Evolutionary conservation across 345 rosid species (phyloP), one percentile per base, ranked within the genome.

Genomic region (Gossypium mustelinum): DNA sequence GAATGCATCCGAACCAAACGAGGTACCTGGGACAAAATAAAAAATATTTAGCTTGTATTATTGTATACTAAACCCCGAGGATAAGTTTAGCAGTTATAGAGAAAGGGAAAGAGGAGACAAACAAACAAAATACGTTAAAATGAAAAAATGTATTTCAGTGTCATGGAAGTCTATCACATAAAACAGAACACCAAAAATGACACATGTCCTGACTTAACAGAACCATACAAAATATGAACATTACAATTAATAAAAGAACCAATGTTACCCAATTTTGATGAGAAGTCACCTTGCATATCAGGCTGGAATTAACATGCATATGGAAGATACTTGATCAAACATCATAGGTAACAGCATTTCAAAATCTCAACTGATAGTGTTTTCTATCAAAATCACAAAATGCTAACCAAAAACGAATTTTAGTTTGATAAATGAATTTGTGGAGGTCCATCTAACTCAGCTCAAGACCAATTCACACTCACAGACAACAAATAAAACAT

Each of bases 1-100:
- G 99, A 93, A 83, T 93, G 98, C 99, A 96, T 84, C 80, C 95
- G 88, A 76, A 93, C 99, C 79, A 96, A 83, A 64, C 95, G 97
- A 67, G 98, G 98, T 72, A 96, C 89, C 99, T 93, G 81, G 54
- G 75, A 25, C 77, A 82, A 68, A 79, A 79, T 27, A 72, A 68
- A 60, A 22, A 61, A 63, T 65, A 50, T 63, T 67, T 59, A 82
- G 69, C 51, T 29, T 27, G 41, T 34, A 34, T 34, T 34, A 5
- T 34, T 34, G 41, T 16, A 27, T 12, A 20, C 16, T 45, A 52
- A 57, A 29, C 50, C 20, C 14, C 8, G 9, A 39, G 20, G 63
- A 39, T 52, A 18, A 69, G 16, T 45, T 51, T 5, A 70, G 48
- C 64, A 60, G 64, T 12, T 25, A 60, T 34, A 39, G 17, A 54